Percentiles rank a stretch among this genome's conserved stretches.
These are phyloP conservation scores for Geotrichum europaeum DNA, from an alignment of 1,139 yeast genomes.

Conservation along the genomic window DNA sequence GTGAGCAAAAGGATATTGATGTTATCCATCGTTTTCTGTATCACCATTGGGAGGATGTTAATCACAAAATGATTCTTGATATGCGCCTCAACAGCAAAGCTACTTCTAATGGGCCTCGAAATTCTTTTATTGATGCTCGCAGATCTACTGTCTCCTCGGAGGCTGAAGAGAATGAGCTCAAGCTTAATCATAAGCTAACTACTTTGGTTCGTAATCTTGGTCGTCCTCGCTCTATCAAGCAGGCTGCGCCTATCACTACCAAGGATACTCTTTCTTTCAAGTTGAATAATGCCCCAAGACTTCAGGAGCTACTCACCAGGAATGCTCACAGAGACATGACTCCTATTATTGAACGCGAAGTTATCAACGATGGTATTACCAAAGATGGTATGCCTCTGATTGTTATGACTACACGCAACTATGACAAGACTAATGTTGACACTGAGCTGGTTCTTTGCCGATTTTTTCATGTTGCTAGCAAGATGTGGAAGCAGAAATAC, in stretches of 20 bases:
- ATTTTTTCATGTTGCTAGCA: slow-evolving; percentile 60
- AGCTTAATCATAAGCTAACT: slow-evolving; percentile 22
- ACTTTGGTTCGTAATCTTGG: slow-evolving; percentile 27
- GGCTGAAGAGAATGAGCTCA: slow-evolving; percentile 20
- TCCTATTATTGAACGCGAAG: slow-evolving; percentile 40
- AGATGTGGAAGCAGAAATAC: slow-evolving; percentile 68
- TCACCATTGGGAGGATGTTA: slow-evolving; percentile 50
- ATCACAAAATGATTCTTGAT: slow-evolving; percentile 22
- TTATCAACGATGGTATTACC: slow-evolving; percentile 60
- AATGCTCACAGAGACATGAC: slow-evolving; percentile 54
- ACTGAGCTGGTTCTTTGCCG: slow-evolving; percentile 55
- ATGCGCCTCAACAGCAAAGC: slow-evolving; percentile 18
- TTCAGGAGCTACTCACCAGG: slow-evolving; percentile 70
- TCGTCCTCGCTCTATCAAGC: slow-evolving; percentile 21
- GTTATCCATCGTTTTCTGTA: slow-evolving; percentile 59
- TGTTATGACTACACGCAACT: slow-evolving; percentile 47
- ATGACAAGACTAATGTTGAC: slow-evolving; percentile 43
- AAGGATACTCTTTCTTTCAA: not conserved
- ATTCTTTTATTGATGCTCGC: slow-evolving; percentile 3
- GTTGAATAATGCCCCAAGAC: slow-evolving; percentile 31
- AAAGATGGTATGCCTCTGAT: slow-evolving; percentile 70
- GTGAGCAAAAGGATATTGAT: slow-evolving; percentile 25
- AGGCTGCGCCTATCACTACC: not conserved
- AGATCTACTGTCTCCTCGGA: slow-evolving; percentile 4
- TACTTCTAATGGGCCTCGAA: slow-evolving; percentile 19